These are phyloP conservation scores for Mortierella sp. DNA, from an alignment of 371 early-diverging fungal species.

Conservation along the genomic window DNA sequence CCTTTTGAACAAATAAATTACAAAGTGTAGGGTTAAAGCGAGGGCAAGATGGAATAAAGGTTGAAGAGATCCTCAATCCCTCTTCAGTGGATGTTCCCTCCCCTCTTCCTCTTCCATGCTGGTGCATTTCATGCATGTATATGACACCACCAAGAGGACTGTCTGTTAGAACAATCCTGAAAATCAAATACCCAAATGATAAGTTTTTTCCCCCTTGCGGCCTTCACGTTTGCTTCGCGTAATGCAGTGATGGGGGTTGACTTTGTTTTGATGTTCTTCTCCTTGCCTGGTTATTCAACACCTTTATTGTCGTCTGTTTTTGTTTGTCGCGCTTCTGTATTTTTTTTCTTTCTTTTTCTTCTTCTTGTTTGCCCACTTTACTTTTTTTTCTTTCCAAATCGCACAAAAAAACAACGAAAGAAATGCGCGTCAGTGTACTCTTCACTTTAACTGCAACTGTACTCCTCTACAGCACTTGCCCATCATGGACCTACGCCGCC, in stretches of 20 bases:
- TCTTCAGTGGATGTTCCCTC: background rate
- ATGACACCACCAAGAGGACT: too few relatives aligned
- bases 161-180: background rate
- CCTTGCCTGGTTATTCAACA: background rate
- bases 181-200: background rate
- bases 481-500: background rate
- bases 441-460: background rate
- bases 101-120: background rate
- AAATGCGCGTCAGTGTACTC: background rate
- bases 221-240: too few relatives aligned
- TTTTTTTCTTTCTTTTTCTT: too few relatives aligned
- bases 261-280: too few relatives aligned
- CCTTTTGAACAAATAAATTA: too few relatives aligned
- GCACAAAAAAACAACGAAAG: background rate
- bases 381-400: background rate
- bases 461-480: background rate
- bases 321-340: background rate
- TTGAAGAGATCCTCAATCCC: background rate
- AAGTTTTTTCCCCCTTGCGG: too few relatives aligned
- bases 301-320: background rate
- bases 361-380: too few relatives aligned
- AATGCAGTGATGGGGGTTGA: too few relatives aligned
- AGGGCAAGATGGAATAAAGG: background rate
- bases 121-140: background rate
- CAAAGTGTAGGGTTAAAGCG: background rate